Evolutionary conservation across 768 basidiomycete species (phyloP).

Genomic region (Mycena filopes): DNA sequence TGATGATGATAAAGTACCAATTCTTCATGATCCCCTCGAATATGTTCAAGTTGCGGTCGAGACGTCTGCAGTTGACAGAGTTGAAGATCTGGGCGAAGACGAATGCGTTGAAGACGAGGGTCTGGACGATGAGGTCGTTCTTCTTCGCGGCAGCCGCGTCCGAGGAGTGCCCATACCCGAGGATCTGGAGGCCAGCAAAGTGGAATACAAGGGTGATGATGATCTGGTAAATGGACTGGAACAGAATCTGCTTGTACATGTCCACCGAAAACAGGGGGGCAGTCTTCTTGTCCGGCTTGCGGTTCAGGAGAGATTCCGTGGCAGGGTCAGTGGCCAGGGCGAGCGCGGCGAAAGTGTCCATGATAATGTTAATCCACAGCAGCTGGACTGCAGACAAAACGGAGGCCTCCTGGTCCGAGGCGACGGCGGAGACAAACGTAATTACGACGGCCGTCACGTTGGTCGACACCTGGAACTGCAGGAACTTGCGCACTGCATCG

Average conservation of each 20-base stretch:
- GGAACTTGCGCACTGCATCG: slow-evolving; percentile 96
- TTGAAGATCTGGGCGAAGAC: slow-evolving; percentile 99
- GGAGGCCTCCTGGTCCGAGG: slow-evolving; percentile 78
- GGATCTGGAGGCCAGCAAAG: slow-evolving; percentile 80
- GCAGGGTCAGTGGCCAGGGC: slow-evolving; percentile 98
- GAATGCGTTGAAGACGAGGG: slow-evolving; percentile 97
- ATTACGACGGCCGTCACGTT: slow-evolving; percentile 97
- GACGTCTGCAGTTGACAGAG: slow-evolving; percentile 88
- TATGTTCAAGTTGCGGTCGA: slow-evolving; percentile 89
- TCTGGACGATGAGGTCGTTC: slow-evolving; percentile 68
- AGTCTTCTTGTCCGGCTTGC: slow-evolving; percentile 90
- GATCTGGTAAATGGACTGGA: slow-evolving; percentile 91
- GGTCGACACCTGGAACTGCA: slow-evolving; percentile 95
- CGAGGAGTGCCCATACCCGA: slow-evolving; percentile 60
- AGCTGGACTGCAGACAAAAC: slow-evolving; percentile 97
- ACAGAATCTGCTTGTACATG: slow-evolving; percentile 97
- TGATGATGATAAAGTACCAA: slow-evolving; percentile 86
- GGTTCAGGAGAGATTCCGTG: slow-evolving; percentile 78
- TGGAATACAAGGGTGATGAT: slow-evolving; percentile 88
- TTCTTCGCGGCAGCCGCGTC: slow-evolving; percentile 44
- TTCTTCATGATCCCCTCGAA: slow-evolving; percentile 86
- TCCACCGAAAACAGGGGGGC: slow-evolving; percentile 90
- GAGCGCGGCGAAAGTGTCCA: slow-evolving; percentile 98
- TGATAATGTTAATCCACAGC: slow-evolving; percentile 98
- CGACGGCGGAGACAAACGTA: slow-evolving; percentile 91